A percentile compares a stretch with the other conserved stretches of the same genome.
These are phyloP conservation scores for Byssochlamys sp. DNA, from an alignment of 2,329 filamentous ascomycete genomes.

Conservation along the genomic window DNA sequence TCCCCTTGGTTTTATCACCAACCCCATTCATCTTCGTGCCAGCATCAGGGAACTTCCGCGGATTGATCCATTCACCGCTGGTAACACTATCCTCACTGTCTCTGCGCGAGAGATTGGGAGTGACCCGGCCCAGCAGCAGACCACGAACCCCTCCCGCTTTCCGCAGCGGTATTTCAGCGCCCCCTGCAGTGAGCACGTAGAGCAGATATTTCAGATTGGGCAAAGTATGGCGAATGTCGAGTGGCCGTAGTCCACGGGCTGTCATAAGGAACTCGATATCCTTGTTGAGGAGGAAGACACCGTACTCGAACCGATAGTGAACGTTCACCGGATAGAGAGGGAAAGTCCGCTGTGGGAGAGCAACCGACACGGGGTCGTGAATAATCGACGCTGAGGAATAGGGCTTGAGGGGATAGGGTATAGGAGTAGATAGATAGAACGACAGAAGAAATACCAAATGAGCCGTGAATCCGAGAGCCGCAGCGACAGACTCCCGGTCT, in stretches of 20 bases:
- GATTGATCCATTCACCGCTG: slow-evolving; percentile 20
- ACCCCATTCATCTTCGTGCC: slow-evolving; percentile 19
- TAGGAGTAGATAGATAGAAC: slow-evolving; percentile 66
- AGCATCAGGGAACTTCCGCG: slow-evolving; percentile 17
- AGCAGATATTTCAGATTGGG: slow-evolving; percentile 89
- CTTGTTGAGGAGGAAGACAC: slow-evolving; percentile 92
- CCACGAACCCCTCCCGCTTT: slow-evolving; percentile 47
- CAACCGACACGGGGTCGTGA: slow-evolving; percentile 58
- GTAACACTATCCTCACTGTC: slow-evolving; percentile 32
- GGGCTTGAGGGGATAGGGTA: slow-evolving; percentile 70
- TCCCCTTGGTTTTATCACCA: slow-evolving; percentile 12
- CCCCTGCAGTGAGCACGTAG: slow-evolving; percentile 78
- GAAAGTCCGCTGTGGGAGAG: slow-evolving; percentile 56
- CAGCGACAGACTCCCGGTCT: slow-evolving; percentile 60
- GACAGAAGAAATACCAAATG: slow-evolving; percentile 67
- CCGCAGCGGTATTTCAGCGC: slow-evolving; percentile 48
- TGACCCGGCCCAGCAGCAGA: slow-evolving; percentile 30
- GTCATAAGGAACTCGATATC: slow-evolving; percentile 66
- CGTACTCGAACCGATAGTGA: slow-evolving; percentile 90
- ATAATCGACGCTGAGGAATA: slow-evolving; percentile 67
- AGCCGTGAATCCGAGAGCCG: slow-evolving; percentile 70
- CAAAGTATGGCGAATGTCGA: slow-evolving; percentile 84
- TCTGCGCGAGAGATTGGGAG: slow-evolving; percentile 29
- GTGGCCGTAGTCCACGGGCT: slow-evolving; percentile 61
- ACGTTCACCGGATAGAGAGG: slow-evolving; percentile 68